Conservation (phyloP, 108 stramenopile genomes). For the Pseudonitzschia multistriata region DNA sequence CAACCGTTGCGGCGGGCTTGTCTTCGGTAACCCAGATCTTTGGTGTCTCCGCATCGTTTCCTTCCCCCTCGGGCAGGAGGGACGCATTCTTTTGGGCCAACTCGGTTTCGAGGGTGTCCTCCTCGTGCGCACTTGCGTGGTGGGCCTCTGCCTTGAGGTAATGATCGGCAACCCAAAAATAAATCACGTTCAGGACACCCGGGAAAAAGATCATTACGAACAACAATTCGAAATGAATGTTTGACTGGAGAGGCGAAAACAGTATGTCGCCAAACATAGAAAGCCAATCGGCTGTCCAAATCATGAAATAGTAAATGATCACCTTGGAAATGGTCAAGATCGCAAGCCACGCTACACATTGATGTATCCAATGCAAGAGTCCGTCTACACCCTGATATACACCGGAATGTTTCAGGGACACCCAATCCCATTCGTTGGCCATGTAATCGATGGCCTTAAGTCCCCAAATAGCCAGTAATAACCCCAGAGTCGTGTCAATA, state of each 20-base stretch:
- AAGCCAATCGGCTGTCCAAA: slow-evolving; percentile 49
- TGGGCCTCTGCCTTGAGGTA: slow-evolving; percentile 78
- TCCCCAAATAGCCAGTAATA: slow-evolving; percentile 71
- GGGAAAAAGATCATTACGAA: slow-evolving; percentile 95
- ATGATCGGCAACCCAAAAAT: slow-evolving; percentile 90
- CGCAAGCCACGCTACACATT: slow-evolving; percentile 75
- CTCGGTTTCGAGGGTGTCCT: slow-evolving; percentile 27
- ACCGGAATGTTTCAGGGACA: slow-evolving; percentile 78
- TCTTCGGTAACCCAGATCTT: slow-evolving; percentile 18
- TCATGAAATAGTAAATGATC: slow-evolving; percentile 76
- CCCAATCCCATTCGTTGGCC: slow-evolving; percentile 69
- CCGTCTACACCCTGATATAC: slow-evolving; percentile 76
- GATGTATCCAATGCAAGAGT: slow-evolving; percentile 70
- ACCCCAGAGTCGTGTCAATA: slow-evolving; percentile 84
- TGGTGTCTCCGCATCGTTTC: background rate
- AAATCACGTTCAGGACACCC: slow-evolving; percentile 85
- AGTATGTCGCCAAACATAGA: slow-evolving; percentile 68
- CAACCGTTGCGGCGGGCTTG: background rate
- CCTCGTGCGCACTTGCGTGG: slow-evolving; percentile 56
- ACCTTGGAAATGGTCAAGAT: slow-evolving; percentile 79
- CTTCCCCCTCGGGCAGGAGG: slow-evolving; percentile 24
- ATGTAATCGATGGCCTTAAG: slow-evolving; percentile 61
- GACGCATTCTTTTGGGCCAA: slow-evolving; percentile 37
- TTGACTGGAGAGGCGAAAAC: slow-evolving; percentile 75
- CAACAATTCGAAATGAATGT: slow-evolving; percentile 82